Conservation (phyloP, 2,329 filamentous ascomycete species). For the Hypoxylon sp. region DNA sequence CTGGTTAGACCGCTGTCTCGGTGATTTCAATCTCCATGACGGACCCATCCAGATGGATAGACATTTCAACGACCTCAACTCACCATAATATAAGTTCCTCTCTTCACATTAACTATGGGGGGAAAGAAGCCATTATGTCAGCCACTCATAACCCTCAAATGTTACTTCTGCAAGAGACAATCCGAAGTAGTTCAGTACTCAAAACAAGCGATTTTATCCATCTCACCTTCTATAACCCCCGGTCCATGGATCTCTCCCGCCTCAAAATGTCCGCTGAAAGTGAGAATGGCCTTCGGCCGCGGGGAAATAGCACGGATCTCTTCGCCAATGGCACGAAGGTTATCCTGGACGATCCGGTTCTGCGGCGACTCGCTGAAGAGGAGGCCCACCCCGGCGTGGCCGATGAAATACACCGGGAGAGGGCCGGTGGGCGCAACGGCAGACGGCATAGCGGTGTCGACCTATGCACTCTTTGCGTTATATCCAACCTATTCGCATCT, state of each 20-base stretch:
- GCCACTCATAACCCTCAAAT: neutral
- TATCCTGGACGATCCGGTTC: constrained; percentile 41
- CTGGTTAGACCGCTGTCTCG: neutral
- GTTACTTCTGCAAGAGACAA: neutral
- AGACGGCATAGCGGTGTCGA: constrained; percentile 35
- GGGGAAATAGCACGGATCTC: constrained; percentile 42
- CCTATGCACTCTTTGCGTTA: constrained; percentile 4
- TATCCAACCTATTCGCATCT: neutral
- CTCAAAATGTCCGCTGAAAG: constrained; percentile 45
- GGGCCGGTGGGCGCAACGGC: constrained; percentile 24
- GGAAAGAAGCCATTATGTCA: neutral
- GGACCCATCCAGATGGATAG: neutral
- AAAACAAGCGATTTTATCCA: neutral
- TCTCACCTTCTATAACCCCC: constrained; percentile 41
- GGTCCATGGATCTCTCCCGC: constrained; percentile 44
- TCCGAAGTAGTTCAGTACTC: neutral
- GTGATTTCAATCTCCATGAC: neutral
- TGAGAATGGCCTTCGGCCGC: constrained; percentile 43
- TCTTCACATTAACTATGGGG: constrained; percentile 42
- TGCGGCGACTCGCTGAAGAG: constrained; percentile 35
- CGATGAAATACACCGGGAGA: constrained; percentile 45
- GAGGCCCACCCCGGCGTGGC: constrained; percentile 42
- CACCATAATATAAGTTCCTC: constrained; percentile 41
- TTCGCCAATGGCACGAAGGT: constrained; percentile 39
- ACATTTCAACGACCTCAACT: neutral